phyloP scores from a whole-genome alignment of 2,329 filamentous ascomycete genomes.

The Sclerotinia trifoliorum region DNA sequence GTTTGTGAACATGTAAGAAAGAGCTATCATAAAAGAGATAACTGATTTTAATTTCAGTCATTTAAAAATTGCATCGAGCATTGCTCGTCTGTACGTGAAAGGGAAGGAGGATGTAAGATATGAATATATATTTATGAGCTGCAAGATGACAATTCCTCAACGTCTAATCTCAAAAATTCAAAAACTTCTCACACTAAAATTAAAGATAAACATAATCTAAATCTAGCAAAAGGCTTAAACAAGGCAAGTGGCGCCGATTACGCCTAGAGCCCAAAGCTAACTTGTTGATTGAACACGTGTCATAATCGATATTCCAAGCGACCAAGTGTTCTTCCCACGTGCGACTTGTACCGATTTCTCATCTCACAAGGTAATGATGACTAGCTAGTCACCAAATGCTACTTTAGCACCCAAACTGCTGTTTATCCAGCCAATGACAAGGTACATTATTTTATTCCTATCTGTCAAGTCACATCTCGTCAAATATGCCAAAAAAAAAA shows the following conservation, averaged over 20 bases:
- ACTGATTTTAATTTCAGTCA: not conserved
- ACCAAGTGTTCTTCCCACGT: not conserved
- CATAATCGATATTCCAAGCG: too few species aligned
- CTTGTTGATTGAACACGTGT: not conserved
- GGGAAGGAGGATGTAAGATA: too few species aligned
- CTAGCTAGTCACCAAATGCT: not conserved
- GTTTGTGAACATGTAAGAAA: not conserved
- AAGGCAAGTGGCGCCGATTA: too few species aligned
- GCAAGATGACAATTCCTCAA: too few species aligned
- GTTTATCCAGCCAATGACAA: too few species aligned
- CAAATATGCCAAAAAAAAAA: too few species aligned
- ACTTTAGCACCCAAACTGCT: not conserved
- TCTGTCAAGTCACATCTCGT: too few species aligned
- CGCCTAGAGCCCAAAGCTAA: not conserved
- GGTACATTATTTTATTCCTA: too few species aligned
- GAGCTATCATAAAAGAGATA: not conserved
- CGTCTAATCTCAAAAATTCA: not conserved
- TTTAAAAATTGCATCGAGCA: not conserved
- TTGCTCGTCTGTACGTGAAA: not conserved
- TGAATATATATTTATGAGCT: not conserved
- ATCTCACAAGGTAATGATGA: not conserved
- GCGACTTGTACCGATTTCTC: not conserved
- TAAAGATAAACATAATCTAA: not conserved
- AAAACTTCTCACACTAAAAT: not conserved
- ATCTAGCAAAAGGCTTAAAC: not conserved